Conservation (phyloP, 192 early-diverging fungal species). For the Dispira simplex region DNA sequence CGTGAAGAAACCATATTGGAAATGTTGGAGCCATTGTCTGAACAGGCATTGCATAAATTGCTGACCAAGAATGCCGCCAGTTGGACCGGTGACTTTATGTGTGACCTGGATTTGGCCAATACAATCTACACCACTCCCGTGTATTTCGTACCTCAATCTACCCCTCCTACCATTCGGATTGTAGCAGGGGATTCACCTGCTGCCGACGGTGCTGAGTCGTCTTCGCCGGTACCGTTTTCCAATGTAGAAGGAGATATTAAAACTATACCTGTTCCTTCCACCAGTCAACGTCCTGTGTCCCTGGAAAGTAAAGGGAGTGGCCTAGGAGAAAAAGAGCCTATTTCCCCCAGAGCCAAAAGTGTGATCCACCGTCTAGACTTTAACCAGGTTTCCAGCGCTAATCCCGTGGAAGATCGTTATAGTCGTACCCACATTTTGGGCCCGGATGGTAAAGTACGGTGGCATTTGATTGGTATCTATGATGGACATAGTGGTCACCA, state of each 20-base stretch:
- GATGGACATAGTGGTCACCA: conserved; percentile 8
- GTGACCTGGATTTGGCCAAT: neutral
- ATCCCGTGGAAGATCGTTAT: conserved; percentile 7
- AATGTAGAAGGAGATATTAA: neutral
- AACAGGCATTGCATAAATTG: neutral
- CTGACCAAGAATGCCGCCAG: conserved; percentile 2
- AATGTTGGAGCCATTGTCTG: neutral
- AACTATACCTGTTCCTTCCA: neutral
- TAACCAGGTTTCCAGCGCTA: conserved; percentile 4
- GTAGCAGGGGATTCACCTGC: neutral
- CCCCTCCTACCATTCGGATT: neutral
- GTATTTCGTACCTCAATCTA: neutral
- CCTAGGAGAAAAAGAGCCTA: neutral
- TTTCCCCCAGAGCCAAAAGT: neutral
- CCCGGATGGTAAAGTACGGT: neutral
- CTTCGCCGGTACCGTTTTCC: neutral
- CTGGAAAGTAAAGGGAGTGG: neutral
- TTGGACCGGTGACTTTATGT: neutral
- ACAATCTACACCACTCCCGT: neutral
- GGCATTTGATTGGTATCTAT: conserved; percentile 8
- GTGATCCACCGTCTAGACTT: conserved; percentile 6
- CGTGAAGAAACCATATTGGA: neutral
- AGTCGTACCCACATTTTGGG: neutral
- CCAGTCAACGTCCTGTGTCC: too few relatives aligned
- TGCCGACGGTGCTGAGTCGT: too few relatives aligned